Base-by-base conservation (phyloP, 169 alveolate species). In the Cryptosporidium parvum region DNA sequence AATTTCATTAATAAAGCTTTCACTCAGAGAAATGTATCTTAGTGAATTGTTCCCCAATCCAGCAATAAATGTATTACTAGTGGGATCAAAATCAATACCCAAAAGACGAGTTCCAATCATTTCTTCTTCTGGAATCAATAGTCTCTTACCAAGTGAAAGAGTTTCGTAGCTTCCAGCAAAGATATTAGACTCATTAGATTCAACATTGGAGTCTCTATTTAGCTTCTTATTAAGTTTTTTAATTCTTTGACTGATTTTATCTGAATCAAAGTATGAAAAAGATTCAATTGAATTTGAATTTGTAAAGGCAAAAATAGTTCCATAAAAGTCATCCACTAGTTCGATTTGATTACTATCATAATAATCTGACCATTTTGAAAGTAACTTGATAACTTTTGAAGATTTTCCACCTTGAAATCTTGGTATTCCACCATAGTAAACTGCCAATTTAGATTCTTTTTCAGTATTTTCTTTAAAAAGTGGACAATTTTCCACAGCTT, bases 341-440 rank as follows among this genome's bases (percentile, higher is more conserved):
- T 62, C 62, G 26, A 62, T 8, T 23, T 33, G 59, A 18, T 23
- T 18, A n/a, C 35, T 18, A 56, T 35, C 37, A 53, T 26, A 58
- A 35, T 48, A 85, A 35, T 84, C 67, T 51, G 91, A 91, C 87
- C 94, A 91, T 44, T 85, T 85, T 12, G 89, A 69, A 26, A 84
- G 65, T n/a, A 86, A 84, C 39, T 75, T 62, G 9, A 85, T 86
- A 51, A 91, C 85, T 48, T 84, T 85, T 9, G 93, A 73, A 33
- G 48, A 35, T 14, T 80, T 80, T 42, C 75, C 75, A 42, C 80
- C 75, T 35, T 59, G 73, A 39, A 45, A 29, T 62, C 89, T 80
- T 39, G 89, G 89, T 26, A 80, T 80, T 26, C 89, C 68, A 35
- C 89, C 89, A 80, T 92, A 91, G 70, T 91, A 89, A 29, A 67